phyloP scores from a whole-genome alignment of 2,329 filamentous ascomycete species.

The Chaetomium strumarium region DNA sequence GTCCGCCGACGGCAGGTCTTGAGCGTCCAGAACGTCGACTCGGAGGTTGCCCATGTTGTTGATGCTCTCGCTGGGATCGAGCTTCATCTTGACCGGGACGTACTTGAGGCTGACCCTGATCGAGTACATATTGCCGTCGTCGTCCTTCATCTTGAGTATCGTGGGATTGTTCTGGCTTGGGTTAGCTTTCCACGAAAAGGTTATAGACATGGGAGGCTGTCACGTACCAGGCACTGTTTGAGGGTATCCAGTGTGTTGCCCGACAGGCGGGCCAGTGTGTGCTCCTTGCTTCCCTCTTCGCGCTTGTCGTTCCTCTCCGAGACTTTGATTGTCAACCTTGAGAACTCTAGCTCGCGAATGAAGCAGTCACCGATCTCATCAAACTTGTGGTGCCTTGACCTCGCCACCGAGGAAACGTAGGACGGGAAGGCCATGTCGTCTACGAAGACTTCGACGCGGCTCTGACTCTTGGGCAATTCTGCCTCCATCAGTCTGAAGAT shows the following conservation, averaged over 20 bases:
- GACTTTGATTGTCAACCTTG: conserved; percentile 80
- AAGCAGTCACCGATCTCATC: conserved; percentile 94
- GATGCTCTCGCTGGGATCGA: conserved; percentile 93
- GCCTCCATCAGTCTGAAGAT: conserved; percentile 93
- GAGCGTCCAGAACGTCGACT: conserved; percentile 84
- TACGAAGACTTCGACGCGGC: conserved; percentile 80
- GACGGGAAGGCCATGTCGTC: conserved; percentile 93
- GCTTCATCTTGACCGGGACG: conserved; percentile 85
- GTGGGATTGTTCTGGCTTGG: conserved; percentile 76
- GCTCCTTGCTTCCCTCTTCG: conserved; percentile 63
- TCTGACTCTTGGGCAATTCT: conserved; percentile 69
- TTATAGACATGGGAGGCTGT: neutral
- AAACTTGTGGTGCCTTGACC: conserved; percentile 63
- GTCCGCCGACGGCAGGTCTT: conserved; percentile 86
- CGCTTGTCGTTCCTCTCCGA: conserved; percentile 73
- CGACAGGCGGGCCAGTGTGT: conserved; percentile 73
- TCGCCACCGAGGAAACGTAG: conserved; percentile 74
- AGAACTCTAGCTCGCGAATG: conserved; percentile 95
- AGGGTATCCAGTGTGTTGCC: conserved; percentile 83
- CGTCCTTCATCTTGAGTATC: conserved; percentile 69
- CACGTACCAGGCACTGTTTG: conserved; percentile 73
- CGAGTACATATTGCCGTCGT: conserved; percentile 68
- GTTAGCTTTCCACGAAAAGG: conserved; percentile 17
- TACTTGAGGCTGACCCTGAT: conserved; percentile 93
- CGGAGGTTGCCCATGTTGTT: conserved; percentile 97